Evolutionary conservation across 2,329 filamentous ascomycete species (phyloP).

Genomic region (Capronia americana): DNA sequence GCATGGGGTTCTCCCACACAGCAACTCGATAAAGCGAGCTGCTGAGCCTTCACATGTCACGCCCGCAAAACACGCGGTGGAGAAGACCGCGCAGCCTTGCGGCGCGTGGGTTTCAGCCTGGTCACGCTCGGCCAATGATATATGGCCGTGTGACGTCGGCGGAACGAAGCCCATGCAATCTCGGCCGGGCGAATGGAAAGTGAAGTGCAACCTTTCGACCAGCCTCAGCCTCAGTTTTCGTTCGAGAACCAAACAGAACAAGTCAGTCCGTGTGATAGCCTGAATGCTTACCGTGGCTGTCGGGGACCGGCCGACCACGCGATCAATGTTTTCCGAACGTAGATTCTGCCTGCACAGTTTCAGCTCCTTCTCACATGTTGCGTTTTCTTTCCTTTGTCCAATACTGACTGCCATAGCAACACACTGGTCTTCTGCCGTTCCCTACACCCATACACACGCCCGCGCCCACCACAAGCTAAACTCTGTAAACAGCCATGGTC

Average conservation of each 20-base stretch:
- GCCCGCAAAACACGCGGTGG: not conserved
- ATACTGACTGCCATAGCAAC: constrained; percentile 8
- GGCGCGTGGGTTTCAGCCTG: constrained; percentile 14
- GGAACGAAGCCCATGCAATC: not conserved
- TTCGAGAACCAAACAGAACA: constrained; percentile 8
- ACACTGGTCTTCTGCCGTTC: constrained; percentile 1
- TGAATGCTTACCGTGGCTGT: not conserved
- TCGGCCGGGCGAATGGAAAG: constrained; percentile 32
- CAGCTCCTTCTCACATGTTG: constrained; percentile 2
- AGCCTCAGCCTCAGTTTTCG: constrained; percentile 11
- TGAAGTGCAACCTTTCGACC: constrained; percentile 15
- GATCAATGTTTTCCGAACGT: constrained; percentile 11
- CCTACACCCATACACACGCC: not conserved
- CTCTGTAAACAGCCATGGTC: constrained; percentile 51
- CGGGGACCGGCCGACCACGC: not conserved
- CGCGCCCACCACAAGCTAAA: not conserved
- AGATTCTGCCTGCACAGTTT: not conserved
- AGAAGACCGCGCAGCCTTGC: constrained; percentile 13
- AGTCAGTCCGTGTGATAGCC: not conserved
- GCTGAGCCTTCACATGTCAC: not conserved
- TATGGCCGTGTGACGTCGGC: not conserved
- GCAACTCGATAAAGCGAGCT: too few relatives aligned
- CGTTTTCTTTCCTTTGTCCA: constrained; percentile 1
- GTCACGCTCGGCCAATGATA: constrained; percentile 4
- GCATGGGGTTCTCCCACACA: too few relatives aligned